phyloP scores from a whole-genome alignment of 192 early-diverging fungal species.

The Backusella morwellensis region DNA sequence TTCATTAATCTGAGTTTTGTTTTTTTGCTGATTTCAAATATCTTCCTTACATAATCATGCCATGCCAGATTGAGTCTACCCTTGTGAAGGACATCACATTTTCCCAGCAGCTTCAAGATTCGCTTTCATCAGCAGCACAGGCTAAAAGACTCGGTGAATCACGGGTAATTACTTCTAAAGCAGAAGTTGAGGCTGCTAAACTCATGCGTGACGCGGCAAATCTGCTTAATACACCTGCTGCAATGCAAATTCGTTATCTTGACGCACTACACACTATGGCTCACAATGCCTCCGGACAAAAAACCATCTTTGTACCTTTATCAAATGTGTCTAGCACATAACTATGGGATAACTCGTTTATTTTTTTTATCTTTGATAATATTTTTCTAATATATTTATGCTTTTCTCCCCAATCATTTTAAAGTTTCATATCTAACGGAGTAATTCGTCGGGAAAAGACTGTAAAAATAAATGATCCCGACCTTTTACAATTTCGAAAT shows the following conservation, averaged over 20 bases:
- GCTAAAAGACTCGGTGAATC: conserved; percentile 84
- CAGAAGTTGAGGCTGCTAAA: conserved; percentile 74
- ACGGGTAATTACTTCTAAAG: conserved; percentile 86
- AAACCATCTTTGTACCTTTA: conserved; percentile 68
- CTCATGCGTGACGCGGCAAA: conserved; percentile 91
- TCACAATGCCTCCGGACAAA: conserved; percentile 58
- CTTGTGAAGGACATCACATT: conserved; percentile 86
- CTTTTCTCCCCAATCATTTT: neutral
- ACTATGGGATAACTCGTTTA: neutral
- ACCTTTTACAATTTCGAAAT: neutral
- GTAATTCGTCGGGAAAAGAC: conserved; percentile 5
- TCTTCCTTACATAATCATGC: neutral
- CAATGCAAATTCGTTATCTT: conserved; percentile 81
- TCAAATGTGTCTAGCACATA: neutral
- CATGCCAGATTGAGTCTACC: conserved; percentile 60
- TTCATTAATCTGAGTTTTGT: neutral
- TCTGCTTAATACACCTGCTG: conserved; percentile 73
- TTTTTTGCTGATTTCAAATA: neutral
- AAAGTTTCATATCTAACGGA: conserved; percentile 7
- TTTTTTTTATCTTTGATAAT: neutral
- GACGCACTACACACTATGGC: conserved; percentile 83
- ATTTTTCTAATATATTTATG: conserved; percentile 3
- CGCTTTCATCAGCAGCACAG: conserved; percentile 83
- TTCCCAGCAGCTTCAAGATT: conserved; percentile 74
- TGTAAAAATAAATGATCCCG: conserved; percentile 6